Base-by-base conservation (phyloP, 208 protist genomes). In the Acanthamoeba triangularis region DNA sequence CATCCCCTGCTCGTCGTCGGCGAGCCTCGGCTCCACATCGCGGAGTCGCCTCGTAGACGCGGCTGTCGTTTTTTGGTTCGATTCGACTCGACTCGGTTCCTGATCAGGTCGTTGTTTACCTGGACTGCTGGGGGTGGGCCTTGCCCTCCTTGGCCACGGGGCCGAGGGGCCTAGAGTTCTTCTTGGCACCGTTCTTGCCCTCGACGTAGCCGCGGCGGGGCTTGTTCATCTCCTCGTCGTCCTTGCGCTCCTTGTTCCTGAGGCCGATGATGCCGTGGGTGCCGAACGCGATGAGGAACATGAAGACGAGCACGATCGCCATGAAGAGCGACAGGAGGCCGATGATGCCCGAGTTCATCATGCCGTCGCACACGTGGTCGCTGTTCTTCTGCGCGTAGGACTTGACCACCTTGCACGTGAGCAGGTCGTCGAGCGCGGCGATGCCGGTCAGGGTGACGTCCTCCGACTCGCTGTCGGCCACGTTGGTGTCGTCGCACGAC, bases 171-270 rank as follows among this genome's bases (percentile, higher is more conserved):
- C 30, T 54, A 49, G 41, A 65, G 30, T 35, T 52, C 76, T 28
- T 47, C 16, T 23, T 30, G 25, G 10, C 25, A 0, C 16, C 20
- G 16, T 54, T 28, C 8, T 14, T 41, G 41, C 80, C 80, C 80
- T 88, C 80, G 49, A 88, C 80, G 80, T 88, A 88, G 23, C 49
- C 80, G 33, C 80, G 80, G 80, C 80, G 80, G 80, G 80, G 80
- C 80, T 88, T 82, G 72, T 82, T 88, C 80, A 88, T 88, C 80
- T 88, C 80, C 80, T 88, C 80, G 49, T 88, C 80, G 30, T 30
- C 80, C 80, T 88, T 61, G 16, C 35, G 25, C 35, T 88, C 80
- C 49, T 54, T 33, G 30, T 63, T 54, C n/a, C n/a, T 28, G 28
- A 88, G 80, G 30, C 80, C 80, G 80, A 88, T 59, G 49, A 88